Evolutionary conservation across 352 stramenopile genomes (phyloP).

Genomic region (Phytophthora ramorum): DNA sequence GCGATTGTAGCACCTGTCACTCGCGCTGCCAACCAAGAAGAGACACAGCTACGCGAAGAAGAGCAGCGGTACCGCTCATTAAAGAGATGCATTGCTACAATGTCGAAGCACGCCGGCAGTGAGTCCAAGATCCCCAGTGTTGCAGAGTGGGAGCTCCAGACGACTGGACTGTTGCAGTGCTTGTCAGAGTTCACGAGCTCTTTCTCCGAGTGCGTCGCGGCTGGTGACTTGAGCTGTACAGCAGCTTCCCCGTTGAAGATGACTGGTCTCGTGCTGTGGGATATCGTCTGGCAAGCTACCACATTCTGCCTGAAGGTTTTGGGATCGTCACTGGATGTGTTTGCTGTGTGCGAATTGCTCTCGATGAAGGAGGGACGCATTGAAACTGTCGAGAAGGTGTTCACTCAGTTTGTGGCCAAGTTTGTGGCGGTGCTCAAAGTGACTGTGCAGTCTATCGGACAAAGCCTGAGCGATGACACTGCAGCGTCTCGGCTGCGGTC

Average conservation of each 20-base stretch:
- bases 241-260: conserved; percentile 11
- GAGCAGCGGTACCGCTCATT: conserved; percentile 19
- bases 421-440: conserved; percentile 23
- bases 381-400: conserved; percentile 8
- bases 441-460: conserved; percentile 1
- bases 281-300: conserved; percentile 42
- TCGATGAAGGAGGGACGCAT: conserved; percentile 22
- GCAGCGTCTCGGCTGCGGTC: conserved; percentile 17
- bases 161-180: conserved; percentile 5
- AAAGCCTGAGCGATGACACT: background rate
- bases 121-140: conserved; percentile 9
- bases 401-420: conserved; percentile 3
- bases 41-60: background rate
- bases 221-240: conserved; percentile 11
- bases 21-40: conserved; percentile 5
- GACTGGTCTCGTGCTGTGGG: conserved; percentile 37
- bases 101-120: conserved; percentile 14
- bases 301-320: conserved; percentile 34
- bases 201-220: conserved; percentile 7
- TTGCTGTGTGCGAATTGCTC: conserved; percentile 16
- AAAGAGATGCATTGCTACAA: conserved; percentile 23
- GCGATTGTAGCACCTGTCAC: background rate
- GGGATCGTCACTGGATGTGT: conserved; percentile 14
- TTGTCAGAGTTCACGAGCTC: conserved; percentile 21
- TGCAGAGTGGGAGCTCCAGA: conserved; percentile 25